Evolutionary conservation across 306 rosid species (phyloP), one percentile per base, ranked within the genome.

Genomic region (Lathyrus tuberosus): DNA sequence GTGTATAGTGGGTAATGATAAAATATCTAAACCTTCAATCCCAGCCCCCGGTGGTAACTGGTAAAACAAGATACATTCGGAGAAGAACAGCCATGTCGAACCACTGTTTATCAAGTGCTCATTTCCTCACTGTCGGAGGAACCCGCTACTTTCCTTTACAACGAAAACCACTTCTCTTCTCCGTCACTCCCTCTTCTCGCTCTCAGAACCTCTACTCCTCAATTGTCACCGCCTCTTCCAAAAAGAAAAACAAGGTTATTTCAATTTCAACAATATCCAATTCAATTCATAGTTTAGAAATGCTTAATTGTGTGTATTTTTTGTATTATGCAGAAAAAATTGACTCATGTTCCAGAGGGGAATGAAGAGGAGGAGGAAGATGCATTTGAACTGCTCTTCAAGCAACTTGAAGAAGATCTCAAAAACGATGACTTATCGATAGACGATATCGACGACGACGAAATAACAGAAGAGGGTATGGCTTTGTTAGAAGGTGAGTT

Each of bases 331-430:
- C 74, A 87, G 96, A 73, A 75, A 57, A 82, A 15, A 31, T 47
- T 70, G 69, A 69, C 79, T 46, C 84, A 67, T 35, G 83, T 67
- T 54, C 14, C 52, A 0, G 69, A 59, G 18, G 85, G 22, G 61
- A 84, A 20, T 5, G 96, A 79, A 18, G 95, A 86, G 1, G 91
- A n/a, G n/a, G n/a, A 72, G 24, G 98, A 60, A 3, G 62, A 88
- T 28, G 89, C 97, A 4, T 76, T 94, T 20, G 98, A 90, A 82
- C 76, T 85, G 17, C 89, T 94, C 11, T 94, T 94, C 78, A 81
- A 76, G 66, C 88, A 72, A 68, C 92, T 94, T 43, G 96, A 87
- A 83, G 91, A 94, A 54, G 97, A 94, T 80, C 88, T 90, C 10
- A 90, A 87, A 68, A 86, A 89, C 38, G 97, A 78, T 33, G 91